Evolutionary conservation across 768 basidiomycete species (phyloP).

Genomic region (Boletus fagicola): DNA sequence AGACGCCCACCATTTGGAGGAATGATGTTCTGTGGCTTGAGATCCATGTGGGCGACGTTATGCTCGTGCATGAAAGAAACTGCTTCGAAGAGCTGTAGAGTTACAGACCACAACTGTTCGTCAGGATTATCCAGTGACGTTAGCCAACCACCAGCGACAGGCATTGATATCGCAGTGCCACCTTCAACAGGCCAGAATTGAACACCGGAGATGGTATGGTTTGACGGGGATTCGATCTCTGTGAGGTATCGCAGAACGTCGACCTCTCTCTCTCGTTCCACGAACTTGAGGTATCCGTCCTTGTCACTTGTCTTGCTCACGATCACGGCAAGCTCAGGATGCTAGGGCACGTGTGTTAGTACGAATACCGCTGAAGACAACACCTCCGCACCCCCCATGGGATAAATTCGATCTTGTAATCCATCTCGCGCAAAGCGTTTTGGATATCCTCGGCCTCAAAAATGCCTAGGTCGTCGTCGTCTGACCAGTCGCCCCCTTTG

Average conservation of each 20-base stretch:
- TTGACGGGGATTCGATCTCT: constrained; percentile 1
- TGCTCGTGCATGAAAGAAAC: background rate
- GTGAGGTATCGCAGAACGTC: constrained; percentile 8
- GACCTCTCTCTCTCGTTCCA: constrained; percentile 1
- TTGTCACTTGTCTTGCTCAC: background rate
- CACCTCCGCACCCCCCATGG: background rate
- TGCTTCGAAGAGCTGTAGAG: too few relatives aligned
- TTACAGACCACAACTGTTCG: too few relatives aligned
- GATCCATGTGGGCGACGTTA: background rate
- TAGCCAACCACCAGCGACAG: too few relatives aligned
- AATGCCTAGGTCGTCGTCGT: background rate
- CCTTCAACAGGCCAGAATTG: constrained; percentile 2
- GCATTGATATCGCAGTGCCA: background rate
- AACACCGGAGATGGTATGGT: constrained; percentile 11
- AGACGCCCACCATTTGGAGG: background rate
- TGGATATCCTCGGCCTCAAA: constrained; percentile 5
- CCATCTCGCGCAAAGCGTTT: background rate
- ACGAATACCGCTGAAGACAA: background rate
- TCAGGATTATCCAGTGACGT: too few relatives aligned
- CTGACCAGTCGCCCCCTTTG: background rate
- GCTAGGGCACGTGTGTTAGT: background rate
- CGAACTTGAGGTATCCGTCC: constrained; percentile 14
- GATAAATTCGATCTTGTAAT: background rate
- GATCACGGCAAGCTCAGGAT: constrained; percentile 12
- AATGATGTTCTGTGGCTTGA: background rate